A percentile compares a stretch with the other conserved stretches of the same genome.
phyloP scores from a whole-genome alignment of 176 grass and related monocot genomes.

The Poa pratensis region DNA sequence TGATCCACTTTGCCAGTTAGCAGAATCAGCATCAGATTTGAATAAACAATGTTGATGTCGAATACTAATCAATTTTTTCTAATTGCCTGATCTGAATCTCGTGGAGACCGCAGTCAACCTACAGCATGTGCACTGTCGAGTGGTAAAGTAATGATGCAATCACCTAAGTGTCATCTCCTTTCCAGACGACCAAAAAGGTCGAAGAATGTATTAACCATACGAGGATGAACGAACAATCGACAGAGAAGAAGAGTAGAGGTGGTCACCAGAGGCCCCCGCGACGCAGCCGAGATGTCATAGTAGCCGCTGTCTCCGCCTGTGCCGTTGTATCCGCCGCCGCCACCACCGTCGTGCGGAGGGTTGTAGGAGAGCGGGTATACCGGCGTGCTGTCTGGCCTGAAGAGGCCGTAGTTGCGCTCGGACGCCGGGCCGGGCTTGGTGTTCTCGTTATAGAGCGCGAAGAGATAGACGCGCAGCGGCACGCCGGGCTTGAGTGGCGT shows the following conservation, averaged over 20 bases:
- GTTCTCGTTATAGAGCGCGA: slow-evolving; percentile 92
- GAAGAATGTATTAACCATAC: background rate
- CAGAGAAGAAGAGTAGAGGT: background rate
- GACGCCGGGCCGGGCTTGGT: slow-evolving; percentile 62
- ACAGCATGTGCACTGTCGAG: slow-evolving; percentile 23
- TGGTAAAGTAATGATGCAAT: slow-evolving; percentile 39
- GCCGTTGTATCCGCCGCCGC: slow-evolving; percentile 4
- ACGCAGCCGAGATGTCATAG: slow-evolving; percentile 42
- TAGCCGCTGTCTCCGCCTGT: slow-evolving; percentile 32
- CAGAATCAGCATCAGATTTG: background rate
- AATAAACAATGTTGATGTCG: slow-evolving; percentile 26
- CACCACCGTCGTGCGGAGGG: slow-evolving; percentile 29
- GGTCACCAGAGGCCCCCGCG: slow-evolving; percentile 20
- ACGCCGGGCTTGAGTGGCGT: slow-evolving; percentile 63
- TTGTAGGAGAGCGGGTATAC: slow-evolving; percentile 62
- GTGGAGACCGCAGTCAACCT: slow-evolving; percentile 36
- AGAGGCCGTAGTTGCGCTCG: slow-evolving; percentile 79
- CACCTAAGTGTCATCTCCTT: slow-evolving; percentile 21
- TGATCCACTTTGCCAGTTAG: background rate
- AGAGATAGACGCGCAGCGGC: slow-evolving; percentile 64
- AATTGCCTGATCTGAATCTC: background rate
- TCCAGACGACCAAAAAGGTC: background rate
- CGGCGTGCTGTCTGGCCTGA: slow-evolving; percentile 68
- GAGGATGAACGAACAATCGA: background rate
- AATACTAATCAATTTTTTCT: background rate